phyloP scores from a whole-genome alignment of 345 rosid genomes.

The Dipteronia dyeriana region DNA sequence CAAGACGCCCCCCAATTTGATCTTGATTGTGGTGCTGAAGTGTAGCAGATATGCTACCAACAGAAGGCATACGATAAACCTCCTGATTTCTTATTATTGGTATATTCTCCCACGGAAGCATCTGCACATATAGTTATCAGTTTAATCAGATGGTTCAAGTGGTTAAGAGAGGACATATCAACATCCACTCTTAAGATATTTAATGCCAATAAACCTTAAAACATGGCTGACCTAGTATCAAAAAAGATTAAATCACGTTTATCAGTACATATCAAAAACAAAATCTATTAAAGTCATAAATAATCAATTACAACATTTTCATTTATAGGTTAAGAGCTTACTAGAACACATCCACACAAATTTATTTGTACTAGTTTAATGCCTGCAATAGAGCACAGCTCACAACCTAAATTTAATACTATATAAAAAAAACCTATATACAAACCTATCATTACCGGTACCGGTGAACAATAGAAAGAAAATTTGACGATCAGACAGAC shows the following conservation, averaged over 20 bases:
- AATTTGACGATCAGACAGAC: not conserved
- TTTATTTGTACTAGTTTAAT: not conserved
- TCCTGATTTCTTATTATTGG: slow-evolving; percentile 82
- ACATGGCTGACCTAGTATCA: not conserved
- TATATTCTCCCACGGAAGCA: slow-evolving; percentile 98
- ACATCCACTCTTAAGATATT: not conserved
- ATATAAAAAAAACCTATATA: not conserved
- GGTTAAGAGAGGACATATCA: not conserved
- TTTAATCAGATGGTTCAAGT: slow-evolving; percentile 12
- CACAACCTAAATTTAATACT: not conserved
- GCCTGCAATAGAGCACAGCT: not conserved
- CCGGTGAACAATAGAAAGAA: not conserved
- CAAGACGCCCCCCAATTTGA: slow-evolving; percentile 32
- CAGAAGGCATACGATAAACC: slow-evolving; percentile 95
- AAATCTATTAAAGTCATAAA: not conserved
- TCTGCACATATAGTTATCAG: slow-evolving; percentile 43
- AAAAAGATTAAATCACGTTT: slow-evolving; percentile 5
- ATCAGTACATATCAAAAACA: not conserved
- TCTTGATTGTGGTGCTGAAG: slow-evolving; percentile 44
- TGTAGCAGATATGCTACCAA: slow-evolving; percentile 62
- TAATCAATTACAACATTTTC: not conserved
- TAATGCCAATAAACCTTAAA: not conserved
- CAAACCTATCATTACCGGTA: not conserved
- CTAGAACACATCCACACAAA: not conserved
- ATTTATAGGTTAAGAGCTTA: not conserved